phyloP scores from a whole-genome alignment of 1,284 basidiomycete species.

The Ustilago curta region DNA sequence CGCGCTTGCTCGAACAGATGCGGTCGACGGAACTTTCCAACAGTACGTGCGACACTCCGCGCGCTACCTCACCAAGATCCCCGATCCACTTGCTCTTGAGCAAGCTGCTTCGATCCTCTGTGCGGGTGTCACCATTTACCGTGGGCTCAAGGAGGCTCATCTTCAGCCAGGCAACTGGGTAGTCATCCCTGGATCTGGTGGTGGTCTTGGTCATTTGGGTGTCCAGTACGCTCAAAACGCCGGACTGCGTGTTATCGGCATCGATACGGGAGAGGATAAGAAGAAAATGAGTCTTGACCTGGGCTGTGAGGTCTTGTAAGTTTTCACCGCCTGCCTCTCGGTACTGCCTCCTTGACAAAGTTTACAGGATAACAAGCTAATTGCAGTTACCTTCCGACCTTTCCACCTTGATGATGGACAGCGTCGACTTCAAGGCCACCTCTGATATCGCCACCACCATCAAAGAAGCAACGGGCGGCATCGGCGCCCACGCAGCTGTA shows the following conservation, averaged over 20 bases:
- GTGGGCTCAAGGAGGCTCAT: constrained; percentile 82
- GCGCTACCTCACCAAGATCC: constrained; percentile 75
- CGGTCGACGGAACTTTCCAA: constrained; percentile 83
- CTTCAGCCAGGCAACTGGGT: constrained; percentile 80
- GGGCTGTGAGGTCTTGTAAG: constrained; percentile 78
- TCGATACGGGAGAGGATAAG: constrained; percentile 83
- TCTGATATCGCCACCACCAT: constrained; percentile 75
- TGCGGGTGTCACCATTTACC: constrained; percentile 82
- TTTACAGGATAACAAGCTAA: background rate
- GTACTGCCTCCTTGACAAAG: too few relatives aligned
- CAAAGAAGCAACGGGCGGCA: constrained; percentile 75
- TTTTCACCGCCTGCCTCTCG: background rate
- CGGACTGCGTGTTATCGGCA: constrained; percentile 79
- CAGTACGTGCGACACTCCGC: constrained; percentile 77
- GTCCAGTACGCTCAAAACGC: constrained; percentile 54
- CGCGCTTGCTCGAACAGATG: constrained; percentile 44
- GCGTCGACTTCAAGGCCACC: constrained; percentile 79
- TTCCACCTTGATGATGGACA: constrained; percentile 27
- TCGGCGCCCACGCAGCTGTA: constrained; percentile 77
- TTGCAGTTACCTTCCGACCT: too few relatives aligned
- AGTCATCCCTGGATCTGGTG: constrained; percentile 81
- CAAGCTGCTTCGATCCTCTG: constrained; percentile 86
- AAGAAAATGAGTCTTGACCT: constrained; percentile 77
- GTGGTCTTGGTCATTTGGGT: constrained; percentile 72
- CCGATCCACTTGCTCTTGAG: constrained; percentile 73